Evolutionary conservation across 768 basidiomycete genomes (phyloP), one percentile per base, ranked within the genome.

Genomic region (Boletus reticulatus): DNA sequence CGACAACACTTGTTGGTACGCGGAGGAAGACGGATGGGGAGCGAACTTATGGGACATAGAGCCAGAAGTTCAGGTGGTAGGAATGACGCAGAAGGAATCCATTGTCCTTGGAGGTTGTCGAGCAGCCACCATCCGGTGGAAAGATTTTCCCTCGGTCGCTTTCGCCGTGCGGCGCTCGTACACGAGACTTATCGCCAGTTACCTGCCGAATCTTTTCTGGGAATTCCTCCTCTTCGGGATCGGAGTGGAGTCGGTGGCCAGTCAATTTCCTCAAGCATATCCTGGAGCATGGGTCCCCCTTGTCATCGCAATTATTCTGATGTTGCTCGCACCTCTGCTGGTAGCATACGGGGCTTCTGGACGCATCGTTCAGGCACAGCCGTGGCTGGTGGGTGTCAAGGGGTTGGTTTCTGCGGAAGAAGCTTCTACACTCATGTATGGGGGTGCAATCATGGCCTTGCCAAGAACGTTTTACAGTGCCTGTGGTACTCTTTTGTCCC

Each of bases 31-130:
- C 0, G 20, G 20, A 9, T 66, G 51, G 53, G 59, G 47, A 9
- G 27, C 60, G 7, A 57, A 60, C 9, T 39, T 67, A 29, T 59
- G 65, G 66, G 62, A 67, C 20, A 52, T 68, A 3, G 60, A 62
- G 9, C 49, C 66, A 0, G 48, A 52, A 2, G 46, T 59, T 19
- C 60, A 59, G 52, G 59, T 56, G 1, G 57, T 67, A 4, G 66
- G 68, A 8, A 36, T 66, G 45, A 70, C 62, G 3, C 29, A 50
- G 13, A 55, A 9, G 2, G 34, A 62, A 11, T 29, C 57, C 3
- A 13, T 70, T 39, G 56, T 67, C 14, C 50, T 68, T 12, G 68
- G 63, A 34, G 68, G 63, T 9, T 66, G 68, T 36, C 60, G 67
- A 17, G 60, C 60, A 6, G 48, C 60, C 0, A 13, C 50, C 12